phyloP scores from a whole-genome alignment of 177 flowering plant species.

The Vitis hybrid region DNA sequence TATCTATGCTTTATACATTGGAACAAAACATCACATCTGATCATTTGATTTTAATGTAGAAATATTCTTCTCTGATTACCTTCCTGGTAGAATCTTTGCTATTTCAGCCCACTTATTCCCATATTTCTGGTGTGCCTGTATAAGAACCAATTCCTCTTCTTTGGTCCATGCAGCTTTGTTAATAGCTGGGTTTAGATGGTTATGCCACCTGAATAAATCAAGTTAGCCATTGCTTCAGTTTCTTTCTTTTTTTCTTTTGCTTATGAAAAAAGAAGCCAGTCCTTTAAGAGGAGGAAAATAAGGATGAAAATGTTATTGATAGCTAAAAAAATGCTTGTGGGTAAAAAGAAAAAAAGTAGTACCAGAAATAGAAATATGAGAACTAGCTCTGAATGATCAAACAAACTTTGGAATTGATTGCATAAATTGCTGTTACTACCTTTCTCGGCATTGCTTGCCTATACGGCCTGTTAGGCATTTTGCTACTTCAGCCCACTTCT shows the following conservation, averaged over 20 bases:
- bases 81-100: conserved; percentile 62
- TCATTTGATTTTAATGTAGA: too few relatives aligned
- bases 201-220: conserved; percentile 58
- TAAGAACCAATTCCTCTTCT: conserved; percentile 51
- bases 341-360: too few relatives aligned
- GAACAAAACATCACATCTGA: too few relatives aligned
- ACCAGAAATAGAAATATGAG: too few relatives aligned
- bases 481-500: conserved; percentile 79
- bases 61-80: conserved; percentile 29
- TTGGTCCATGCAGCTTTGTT: conserved; percentile 60
- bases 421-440: conserved; percentile 32
- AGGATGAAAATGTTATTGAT: too few relatives aligned
- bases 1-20: neutral
- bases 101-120: conserved; percentile 79
- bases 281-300: too few relatives aligned
- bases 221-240: too few relatives aligned
- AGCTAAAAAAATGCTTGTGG: too few relatives aligned
- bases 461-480: conserved; percentile 73
- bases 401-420: too few relatives aligned
- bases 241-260: too few relatives aligned
- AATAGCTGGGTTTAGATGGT: conserved; percentile 65
- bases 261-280: too few relatives aligned
- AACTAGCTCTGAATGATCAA: too few relatives aligned
- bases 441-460: conserved; percentile 95
- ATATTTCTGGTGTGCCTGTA: conserved; percentile 37